Evolutionary conservation across 495 filamentous ascomycete genomes (phyloP), one percentile per base, ranked within the genome.

Genomic region (Annulohypoxylon maeteangense): DNA sequence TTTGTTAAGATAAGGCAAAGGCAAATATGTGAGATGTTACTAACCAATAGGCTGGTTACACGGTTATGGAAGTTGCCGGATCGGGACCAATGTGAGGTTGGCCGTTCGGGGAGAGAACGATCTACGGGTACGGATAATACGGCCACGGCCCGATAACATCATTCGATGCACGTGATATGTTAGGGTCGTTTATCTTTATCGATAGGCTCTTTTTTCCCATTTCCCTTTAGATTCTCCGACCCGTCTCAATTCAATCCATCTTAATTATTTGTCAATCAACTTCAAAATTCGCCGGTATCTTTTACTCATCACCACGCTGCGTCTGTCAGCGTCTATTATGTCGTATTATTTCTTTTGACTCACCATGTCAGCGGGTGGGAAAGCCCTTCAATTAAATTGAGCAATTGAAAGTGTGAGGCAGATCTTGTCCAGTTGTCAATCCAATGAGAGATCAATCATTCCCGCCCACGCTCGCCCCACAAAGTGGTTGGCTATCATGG

Each of bases 391-490:
- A 65, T 62, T 45, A 61, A 66, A 65, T 7, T 31, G 56, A 57
- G 45, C 25, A 67, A 63, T 67, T 55, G 61, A 65, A 25, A 42
- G 50, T 54, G 25, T 62, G 5, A 65, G 61, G 25, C 61, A 66
- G 64, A 64, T 72, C 50, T 66, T 23, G 60, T 62, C 48, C 42
- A 68, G 40, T 23, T 53, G 50, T 44, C 47, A 50, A 42, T 47
- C 70, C 70, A 73, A 73, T 73, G 12, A 68, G 25, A 61, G 31
- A 22, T 25, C 40, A 29, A 18, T 55, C 53, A 51, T 67, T 67
- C 58, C 53, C 66, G 50, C 67, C 50, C 53, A 67, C 67, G 62
- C 47, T 62, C 58, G 71, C 66, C 71, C 59, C 67, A 60, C 70
- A 18, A 31, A 65, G 44, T 71, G 67, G 62, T 74, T 74, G 67